Conservation (phyloP, 148 eudicot genomes). For the Camellia japonica region DNA sequence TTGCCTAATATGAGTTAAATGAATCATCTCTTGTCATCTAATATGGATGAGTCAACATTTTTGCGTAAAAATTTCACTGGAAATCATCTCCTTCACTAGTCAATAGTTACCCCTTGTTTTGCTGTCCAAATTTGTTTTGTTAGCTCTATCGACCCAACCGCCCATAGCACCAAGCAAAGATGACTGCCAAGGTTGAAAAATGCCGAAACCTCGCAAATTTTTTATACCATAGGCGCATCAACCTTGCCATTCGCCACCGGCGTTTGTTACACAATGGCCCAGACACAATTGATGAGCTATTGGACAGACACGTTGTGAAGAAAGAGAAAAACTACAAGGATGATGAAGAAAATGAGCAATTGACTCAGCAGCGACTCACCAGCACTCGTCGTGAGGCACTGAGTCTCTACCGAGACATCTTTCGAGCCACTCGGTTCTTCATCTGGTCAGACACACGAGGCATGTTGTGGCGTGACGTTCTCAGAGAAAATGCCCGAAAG, state of each 20-base stretch:
- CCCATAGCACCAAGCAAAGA: neutral
- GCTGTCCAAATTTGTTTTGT: neutral
- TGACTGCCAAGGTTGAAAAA: neutral
- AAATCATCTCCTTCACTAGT: too few relatives aligned
- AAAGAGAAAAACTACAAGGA: conserved; percentile 46
- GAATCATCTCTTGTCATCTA: too few relatives aligned
- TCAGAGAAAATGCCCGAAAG: conserved; percentile 70
- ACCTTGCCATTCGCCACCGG: conserved; percentile 8
- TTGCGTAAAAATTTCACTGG: too few relatives aligned
- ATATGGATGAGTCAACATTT: too few relatives aligned
- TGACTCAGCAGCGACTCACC: conserved; percentile 68
- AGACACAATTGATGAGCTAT: conserved; percentile 70
- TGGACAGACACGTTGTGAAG: conserved; percentile 68
- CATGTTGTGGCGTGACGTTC: conserved; percentile 70
- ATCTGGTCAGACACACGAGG: conserved; percentile 73
- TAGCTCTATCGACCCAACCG: neutral
- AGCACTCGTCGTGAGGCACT: conserved; percentile 82
- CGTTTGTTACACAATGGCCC: conserved; percentile 65
- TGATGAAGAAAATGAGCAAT: conserved; percentile 49
- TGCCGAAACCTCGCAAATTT: conserved; percentile 10
- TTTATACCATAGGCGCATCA: conserved; percentile 8
- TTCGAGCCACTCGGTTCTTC: conserved; percentile 82
- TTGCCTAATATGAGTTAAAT: too few relatives aligned
- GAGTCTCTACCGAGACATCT: conserved; percentile 73
- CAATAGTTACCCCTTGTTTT: too few relatives aligned